Evolutionary conservation across 306 rosid species (phyloP).

Genomic region (Lablab purpureus): DNA sequence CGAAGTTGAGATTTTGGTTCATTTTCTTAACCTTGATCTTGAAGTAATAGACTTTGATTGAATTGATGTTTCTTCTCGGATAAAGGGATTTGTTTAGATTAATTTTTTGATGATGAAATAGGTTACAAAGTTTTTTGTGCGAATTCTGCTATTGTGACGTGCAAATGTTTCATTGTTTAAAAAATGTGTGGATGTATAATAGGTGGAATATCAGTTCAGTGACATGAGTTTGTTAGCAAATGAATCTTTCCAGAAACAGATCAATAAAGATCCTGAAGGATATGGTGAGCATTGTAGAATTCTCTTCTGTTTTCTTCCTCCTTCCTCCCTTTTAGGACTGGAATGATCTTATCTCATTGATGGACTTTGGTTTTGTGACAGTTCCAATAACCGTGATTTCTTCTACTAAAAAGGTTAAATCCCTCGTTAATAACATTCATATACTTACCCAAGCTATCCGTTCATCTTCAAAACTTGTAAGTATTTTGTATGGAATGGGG

Average conservation of each 20-base stretch:
- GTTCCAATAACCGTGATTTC: slow-evolving; percentile 81
- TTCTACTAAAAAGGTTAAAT: slow-evolving; percentile 80
- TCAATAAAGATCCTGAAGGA: slow-evolving; percentile 91
- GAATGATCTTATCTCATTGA: slow-evolving; percentile 13
- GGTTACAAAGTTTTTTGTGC: neutral
- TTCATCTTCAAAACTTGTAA: slow-evolving; percentile 87
- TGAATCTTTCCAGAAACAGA: slow-evolving; percentile 82
- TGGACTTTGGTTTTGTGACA: slow-evolving; percentile 44
- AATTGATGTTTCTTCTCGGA: slow-evolving; percentile 5
- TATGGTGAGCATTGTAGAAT: slow-evolving; percentile 64
- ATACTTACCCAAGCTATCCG: slow-evolving; percentile 75
- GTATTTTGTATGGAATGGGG: slow-evolving; percentile 41
- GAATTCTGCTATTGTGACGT: neutral
- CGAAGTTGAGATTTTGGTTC: too few species aligned
- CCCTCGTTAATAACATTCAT: slow-evolving; percentile 65
- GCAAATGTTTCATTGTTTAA: slow-evolving; percentile 2
- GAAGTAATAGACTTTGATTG: neutral
- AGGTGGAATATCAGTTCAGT: slow-evolving; percentile 95
- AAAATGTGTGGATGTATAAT: slow-evolving; percentile 38
- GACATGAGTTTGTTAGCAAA: slow-evolving; percentile 91
- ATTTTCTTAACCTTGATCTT: too few species aligned
- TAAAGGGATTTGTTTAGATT: neutral
- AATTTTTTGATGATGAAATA: slow-evolving; percentile 10
- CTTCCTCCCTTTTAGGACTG: neutral
- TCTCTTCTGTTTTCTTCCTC: slow-evolving; percentile 9